These are phyloP conservation scores for Candida peoriensis DNA, from an alignment of 805 yeast species.

Conservation along the genomic window DNA sequence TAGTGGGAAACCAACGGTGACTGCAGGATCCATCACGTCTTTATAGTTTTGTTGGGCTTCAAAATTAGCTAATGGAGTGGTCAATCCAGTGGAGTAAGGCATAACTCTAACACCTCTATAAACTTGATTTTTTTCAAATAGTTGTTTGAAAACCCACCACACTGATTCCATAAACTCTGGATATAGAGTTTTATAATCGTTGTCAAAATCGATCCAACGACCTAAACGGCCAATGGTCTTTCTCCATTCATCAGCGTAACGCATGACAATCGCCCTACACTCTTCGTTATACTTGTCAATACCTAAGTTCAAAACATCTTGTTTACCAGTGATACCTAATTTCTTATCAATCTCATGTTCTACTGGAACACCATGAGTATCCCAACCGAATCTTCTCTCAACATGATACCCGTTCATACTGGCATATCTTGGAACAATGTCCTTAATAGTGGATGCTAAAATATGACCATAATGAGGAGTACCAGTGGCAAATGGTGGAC, in stretches of 20 bases:
- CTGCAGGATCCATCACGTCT: slow-evolving; percentile 96
- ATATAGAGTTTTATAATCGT: slow-evolving; percentile 94
- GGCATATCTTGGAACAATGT: slow-evolving; percentile 95
- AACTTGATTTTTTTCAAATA: slow-evolving; percentile 80
- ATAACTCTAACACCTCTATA: slow-evolving; percentile 95
- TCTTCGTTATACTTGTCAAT: slow-evolving; percentile 90
- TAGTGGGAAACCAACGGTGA: slow-evolving; percentile 83
- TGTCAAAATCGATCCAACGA: slow-evolving; percentile 99
- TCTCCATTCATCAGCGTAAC: slow-evolving; percentile 94
- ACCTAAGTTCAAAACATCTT: slow-evolving; percentile 92
- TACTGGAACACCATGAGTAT: slow-evolving; percentile 97
- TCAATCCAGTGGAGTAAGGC: slow-evolving; percentile 98
- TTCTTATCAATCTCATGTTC: slow-evolving; percentile 99
- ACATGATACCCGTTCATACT: slow-evolving; percentile 96
- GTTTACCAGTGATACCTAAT: slow-evolving; percentile 86
- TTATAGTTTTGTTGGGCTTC: slow-evolving; percentile 99
- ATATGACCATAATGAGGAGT: slow-evolving; percentile 99
- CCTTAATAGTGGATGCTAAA: slow-evolving; percentile 94
- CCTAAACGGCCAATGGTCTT: slow-evolving; percentile 90
- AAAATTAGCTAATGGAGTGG: slow-evolving; percentile 94
- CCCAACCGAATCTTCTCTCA: slow-evolving; percentile 99
- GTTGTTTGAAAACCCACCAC: slow-evolving; percentile 97
- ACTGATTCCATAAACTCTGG: slow-evolving; percentile 96
- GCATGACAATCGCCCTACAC: slow-evolving; percentile 96
- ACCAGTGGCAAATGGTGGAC: slow-evolving; percentile 99